These are phyloP conservation scores for Hyaloscypha variabilis DNA, from an alignment of 495 filamentous ascomycete species.

Conservation along the genomic window DNA sequence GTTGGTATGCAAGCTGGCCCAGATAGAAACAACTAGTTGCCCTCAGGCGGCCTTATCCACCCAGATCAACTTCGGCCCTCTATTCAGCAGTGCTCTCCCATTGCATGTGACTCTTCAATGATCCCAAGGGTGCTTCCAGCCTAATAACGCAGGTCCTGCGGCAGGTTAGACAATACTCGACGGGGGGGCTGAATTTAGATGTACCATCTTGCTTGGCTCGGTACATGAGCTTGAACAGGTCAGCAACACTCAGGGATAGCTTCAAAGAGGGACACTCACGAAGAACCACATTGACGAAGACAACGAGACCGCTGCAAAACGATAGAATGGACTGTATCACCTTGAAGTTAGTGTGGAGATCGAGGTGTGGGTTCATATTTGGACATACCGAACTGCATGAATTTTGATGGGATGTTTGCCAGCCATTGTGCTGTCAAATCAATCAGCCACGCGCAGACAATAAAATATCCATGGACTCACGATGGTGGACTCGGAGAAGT, in stretches of 20 bases:
- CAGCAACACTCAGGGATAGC: conserved; percentile 7
- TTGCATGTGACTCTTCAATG: conserved; percentile 69
- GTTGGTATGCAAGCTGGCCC: background rate
- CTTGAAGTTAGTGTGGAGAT: no score
- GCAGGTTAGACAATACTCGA: conserved; percentile 19
- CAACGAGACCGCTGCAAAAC: conserved; percentile 80
- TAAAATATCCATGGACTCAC: background rate
- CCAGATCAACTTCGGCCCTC: background rate
- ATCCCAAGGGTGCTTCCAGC: conserved; percentile 98
- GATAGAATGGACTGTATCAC: conserved; percentile 79
- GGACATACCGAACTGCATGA: conserved; percentile 61
- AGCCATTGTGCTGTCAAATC: conserved; percentile 45
- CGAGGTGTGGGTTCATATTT: no score
- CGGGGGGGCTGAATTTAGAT: background rate
- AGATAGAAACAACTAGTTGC: no score
- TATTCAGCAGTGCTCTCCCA: background rate
- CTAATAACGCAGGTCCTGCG: conserved; percentile 72
- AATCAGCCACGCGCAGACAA: background rate
- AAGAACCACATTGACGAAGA: conserved; percentile 99
- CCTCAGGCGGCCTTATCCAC: background rate
- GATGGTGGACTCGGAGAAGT: background rate
- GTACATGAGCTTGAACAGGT: conserved; percentile 77
- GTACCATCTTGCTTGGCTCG: conserved; percentile 89
- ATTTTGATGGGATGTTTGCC: conserved; percentile 70
- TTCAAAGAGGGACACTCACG: conserved; percentile 56